These are phyloP conservation scores for Cladosporium halotolerans DNA, from an alignment of 2,329 filamentous ascomycete species.

Conservation along the genomic window DNA sequence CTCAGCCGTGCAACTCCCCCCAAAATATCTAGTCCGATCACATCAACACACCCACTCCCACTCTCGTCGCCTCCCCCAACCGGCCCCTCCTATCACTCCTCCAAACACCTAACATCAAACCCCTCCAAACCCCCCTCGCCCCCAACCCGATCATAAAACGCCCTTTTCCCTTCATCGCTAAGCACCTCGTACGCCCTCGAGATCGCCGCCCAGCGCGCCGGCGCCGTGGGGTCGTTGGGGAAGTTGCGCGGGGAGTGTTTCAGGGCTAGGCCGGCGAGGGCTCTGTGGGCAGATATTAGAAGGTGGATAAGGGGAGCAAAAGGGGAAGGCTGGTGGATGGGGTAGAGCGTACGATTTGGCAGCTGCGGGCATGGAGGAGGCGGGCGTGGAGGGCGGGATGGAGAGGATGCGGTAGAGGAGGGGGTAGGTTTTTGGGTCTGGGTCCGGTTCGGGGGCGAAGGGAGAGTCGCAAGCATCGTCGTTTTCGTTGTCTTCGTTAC, in stretches of 20 bases:
- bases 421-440: constrained; percentile 14
- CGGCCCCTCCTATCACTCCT: too few species aligned
- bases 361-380: too few species aligned
- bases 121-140: background rate
- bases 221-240: constrained; percentile 22
- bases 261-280: constrained; percentile 14
- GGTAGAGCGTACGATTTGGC: too few species aligned
- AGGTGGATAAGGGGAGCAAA: too few species aligned
- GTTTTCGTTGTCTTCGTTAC: background rate
- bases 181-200: constrained; percentile 20
- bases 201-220: constrained; percentile 21
- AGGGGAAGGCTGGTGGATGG: too few species aligned
- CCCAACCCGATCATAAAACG: constrained; percentile 7
- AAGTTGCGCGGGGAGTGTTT: constrained; percentile 18
- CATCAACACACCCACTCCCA: too few species aligned
- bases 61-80: too few species aligned
- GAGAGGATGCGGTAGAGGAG: constrained; percentile 24
- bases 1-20: too few species aligned
- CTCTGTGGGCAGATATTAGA: background rate
- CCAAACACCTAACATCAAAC: background rate
- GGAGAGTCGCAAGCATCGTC: background rate
- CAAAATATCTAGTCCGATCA: too few species aligned
- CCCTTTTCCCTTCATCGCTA: constrained; percentile 16
- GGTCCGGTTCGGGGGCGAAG: background rate
- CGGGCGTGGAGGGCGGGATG: constrained; percentile 17